Base-by-base conservation (phyloP, 108 stramenopile species). In the Parmales sp. region DNA sequence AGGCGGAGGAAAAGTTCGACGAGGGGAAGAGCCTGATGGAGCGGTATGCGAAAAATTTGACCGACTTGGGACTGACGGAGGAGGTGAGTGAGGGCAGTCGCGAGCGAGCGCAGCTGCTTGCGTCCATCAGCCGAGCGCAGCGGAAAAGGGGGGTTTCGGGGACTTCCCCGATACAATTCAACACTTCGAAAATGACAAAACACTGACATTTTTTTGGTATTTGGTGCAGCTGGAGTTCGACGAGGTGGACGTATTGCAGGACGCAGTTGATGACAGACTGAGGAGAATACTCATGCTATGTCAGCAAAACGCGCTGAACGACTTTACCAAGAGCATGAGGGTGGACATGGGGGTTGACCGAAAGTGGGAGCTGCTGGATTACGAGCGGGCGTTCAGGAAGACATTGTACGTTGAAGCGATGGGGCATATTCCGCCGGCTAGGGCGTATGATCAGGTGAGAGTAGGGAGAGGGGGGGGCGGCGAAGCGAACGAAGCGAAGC, bases 241-340 rank as follows among this genome's bases (percentile, higher is more conserved):
- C n/a, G n/a, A n/a, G n/a, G n/a, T n/a, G n/a, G n/a, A n/a, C n/a
- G n/a, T n/a, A n/a, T n/a, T n/a, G n/a, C n/a, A n/a, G n/a, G n/a
- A n/a, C n/a, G n/a, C n/a, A n/a, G n/a, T n/a, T 43, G 11, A 11
- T 43, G 41, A 13, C 46, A 48, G 46, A 23, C 46, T 60, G 31
- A 28, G 54, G 3, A 60, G 20, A 34, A 34, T 60, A 13, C 26
- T 60, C 31, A 16, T 34, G 54, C 29, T 34, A 34, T 60, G 54
- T 34, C 54, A 60, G 31, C 31, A 34, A 4, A 7, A 60, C 26
- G 54, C 54, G n/a, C 54, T 60, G 2, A 34, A 60, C 13, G 18
- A 34, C 31, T 60, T 60, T 20, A 34, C n/a, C 54, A 60, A 60
- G 54, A 19, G n/a, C 54, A 60, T 60, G 54, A 60, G 54, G 16